These are phyloP conservation scores for Claviceps digitariae DNA, from an alignment of 2,329 filamentous ascomycete genomes.

Conservation along the genomic window DNA sequence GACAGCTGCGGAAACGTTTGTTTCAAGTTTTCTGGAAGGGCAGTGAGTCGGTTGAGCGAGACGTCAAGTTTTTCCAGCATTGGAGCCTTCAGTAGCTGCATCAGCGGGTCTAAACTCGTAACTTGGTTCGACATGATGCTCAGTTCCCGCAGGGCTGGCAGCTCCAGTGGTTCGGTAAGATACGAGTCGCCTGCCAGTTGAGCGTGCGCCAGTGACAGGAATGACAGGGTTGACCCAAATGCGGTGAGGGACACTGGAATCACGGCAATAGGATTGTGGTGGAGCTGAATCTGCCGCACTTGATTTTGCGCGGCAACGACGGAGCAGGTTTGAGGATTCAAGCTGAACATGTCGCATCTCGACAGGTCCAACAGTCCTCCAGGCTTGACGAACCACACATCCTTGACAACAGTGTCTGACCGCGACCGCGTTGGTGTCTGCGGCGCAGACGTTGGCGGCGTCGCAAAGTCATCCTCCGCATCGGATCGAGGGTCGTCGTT, in stretches of 20 bases:
- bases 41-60: conserved; percentile 66
- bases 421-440: conserved; percentile 35
- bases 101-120: conserved; percentile 52
- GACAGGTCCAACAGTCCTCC: conserved; percentile 59
- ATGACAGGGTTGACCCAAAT: conserved; percentile 56
- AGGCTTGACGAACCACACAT: conserved; percentile 39
- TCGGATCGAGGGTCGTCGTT: conserved; percentile 37
- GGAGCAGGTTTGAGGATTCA: conserved; percentile 44
- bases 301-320: conserved; percentile 38
- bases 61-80: conserved; percentile 65
- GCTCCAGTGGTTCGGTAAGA: conserved; percentile 49
- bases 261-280: conserved; percentile 60
- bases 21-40: conserved; percentile 50
- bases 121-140: conserved; percentile 65
- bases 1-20: conserved; percentile 55
- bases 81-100: conserved; percentile 56
- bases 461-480: conserved; percentile 38
- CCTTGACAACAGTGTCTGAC: conserved; percentile 32
- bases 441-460: conserved; percentile 40
- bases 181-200: conserved; percentile 52
- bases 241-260: conserved; percentile 60
- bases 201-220: conserved; percentile 65
- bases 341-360: conserved; percentile 46
- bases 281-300: conserved; percentile 49
- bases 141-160: conserved; percentile 65